These are phyloP conservation scores for Trichoderma cornu-damae DNA, from an alignment of 2,329 filamentous ascomycete species.

Conservation along the genomic window DNA sequence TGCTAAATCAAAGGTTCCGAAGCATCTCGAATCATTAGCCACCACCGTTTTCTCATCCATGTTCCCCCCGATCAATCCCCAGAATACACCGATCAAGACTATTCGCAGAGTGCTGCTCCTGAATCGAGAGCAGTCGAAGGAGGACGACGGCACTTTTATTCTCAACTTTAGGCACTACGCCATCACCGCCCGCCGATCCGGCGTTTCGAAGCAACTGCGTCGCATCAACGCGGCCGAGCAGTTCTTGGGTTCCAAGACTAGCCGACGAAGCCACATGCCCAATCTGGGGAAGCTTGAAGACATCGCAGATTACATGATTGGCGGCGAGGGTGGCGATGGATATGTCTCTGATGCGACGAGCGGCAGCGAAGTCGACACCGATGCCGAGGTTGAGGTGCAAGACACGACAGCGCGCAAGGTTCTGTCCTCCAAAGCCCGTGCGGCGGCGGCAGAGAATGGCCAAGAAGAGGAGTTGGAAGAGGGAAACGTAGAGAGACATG, in stretches of 20 bases:
- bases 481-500: constrained; percentile 70
- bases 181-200: constrained; percentile 83
- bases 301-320: constrained; percentile 90
- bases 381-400: constrained; percentile 87
- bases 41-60: constrained; percentile 95
- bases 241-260: constrained; percentile 56
- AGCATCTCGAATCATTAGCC: constrained; percentile 85
- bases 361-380: constrained; percentile 88
- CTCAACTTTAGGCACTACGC: constrained; percentile 90
- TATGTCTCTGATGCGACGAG: constrained; percentile 83
- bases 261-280: constrained; percentile 66
- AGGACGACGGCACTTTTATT: constrained; percentile 66
- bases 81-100: constrained; percentile 81
- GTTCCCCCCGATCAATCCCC: constrained; percentile 92
- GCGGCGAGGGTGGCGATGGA: constrained; percentile 65
- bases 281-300: constrained; percentile 89
- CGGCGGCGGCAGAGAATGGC: constrained; percentile 36
- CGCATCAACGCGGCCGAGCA: constrained; percentile 82
- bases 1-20: constrained; percentile 68
- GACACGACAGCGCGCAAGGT: constrained; percentile 61
- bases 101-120: constrained; percentile 87
- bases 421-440: constrained; percentile 47
- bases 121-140: constrained; percentile 65
- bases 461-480: constrained; percentile 45
- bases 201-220: constrained; percentile 76